Percentiles rank a stretch among this genome's conserved stretches.
Conservation (phyloP, 2,329 filamentous ascomycete species). For the Phyllosticta citribraziliensis region DNA sequence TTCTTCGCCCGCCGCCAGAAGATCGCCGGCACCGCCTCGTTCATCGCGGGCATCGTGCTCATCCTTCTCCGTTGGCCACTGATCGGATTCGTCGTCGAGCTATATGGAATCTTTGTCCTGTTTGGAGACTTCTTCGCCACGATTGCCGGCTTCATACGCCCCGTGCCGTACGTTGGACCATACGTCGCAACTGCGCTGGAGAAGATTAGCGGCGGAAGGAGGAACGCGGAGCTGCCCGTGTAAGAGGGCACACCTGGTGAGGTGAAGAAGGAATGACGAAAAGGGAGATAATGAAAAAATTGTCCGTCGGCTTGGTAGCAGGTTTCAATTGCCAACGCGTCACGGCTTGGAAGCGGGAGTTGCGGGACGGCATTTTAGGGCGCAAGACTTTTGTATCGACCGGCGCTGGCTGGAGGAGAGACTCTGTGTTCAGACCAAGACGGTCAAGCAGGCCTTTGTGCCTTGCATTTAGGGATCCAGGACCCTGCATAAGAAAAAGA, state of each 20-base stretch:
- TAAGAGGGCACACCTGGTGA: slow-evolving; percentile 29
- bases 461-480: neutral
- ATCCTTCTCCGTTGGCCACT: slow-evolving; percentile 89
- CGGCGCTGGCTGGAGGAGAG: neutral
- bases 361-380: neutral
- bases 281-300: neutral
- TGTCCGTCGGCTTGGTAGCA: neutral
- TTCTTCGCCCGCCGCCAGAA: slow-evolving; percentile 96
- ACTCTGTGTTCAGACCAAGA: neutral
- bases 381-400: neutral
- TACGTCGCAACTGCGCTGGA: slow-evolving; percentile 71
- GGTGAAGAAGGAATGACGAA: neutral
- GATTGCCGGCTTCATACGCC: slow-evolving; percentile 77
- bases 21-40: slow-evolving; percentile 80
- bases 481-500: neutral
- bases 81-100: slow-evolving; percentile 78
- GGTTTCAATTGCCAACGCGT: neutral
- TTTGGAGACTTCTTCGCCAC: slow-evolving; percentile 97
- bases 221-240: slow-evolving; percentile 70
- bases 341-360: neutral
- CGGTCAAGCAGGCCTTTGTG: neutral
- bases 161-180: slow-evolving; percentile 74
- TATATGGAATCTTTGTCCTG: slow-evolving; percentile 85
- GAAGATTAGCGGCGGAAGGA: slow-evolving; percentile 55
- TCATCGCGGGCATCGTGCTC: slow-evolving; percentile 70